phyloP scores from a whole-genome alignment of 2,329 filamentous ascomycete genomes.

The Elsinoe batatas region DNA sequence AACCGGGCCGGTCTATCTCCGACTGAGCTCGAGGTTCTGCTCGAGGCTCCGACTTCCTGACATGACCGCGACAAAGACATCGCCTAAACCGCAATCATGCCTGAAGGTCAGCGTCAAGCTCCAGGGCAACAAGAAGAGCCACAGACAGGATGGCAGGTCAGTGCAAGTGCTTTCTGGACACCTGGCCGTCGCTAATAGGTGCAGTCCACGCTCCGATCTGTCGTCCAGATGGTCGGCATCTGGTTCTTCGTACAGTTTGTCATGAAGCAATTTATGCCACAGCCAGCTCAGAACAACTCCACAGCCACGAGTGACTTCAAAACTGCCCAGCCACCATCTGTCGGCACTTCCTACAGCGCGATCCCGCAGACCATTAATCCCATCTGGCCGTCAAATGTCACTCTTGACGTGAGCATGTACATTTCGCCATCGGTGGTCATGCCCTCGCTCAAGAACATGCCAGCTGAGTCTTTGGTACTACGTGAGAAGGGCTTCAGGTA shows the following conservation, averaged over 20 bases:
- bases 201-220: slow-evolving; percentile 19
- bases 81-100: slow-evolving; percentile 5
- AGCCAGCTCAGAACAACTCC: slow-evolving; percentile 14
- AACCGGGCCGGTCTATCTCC: neutral
- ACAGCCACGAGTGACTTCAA: slow-evolving; percentile 27
- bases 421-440: slow-evolving; percentile 66
- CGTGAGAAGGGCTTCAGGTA: slow-evolving; percentile 71
- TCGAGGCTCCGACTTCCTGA: neutral
- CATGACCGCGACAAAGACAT: neutral
- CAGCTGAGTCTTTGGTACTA: slow-evolving; percentile 61
- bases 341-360: slow-evolving; percentile 40
- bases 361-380: slow-evolving; percentile 67
- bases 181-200: neutral
- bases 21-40: neutral
- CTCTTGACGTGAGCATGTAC: slow-evolving; percentile 75
- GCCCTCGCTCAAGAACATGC: slow-evolving; percentile 54
- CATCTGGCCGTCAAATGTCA: slow-evolving; percentile 73
- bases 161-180: neutral
- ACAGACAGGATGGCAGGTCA: slow-evolving; percentile 12
- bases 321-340: slow-evolving; percentile 11
- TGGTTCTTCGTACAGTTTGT: slow-evolving; percentile 51
- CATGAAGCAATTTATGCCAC: slow-evolving; percentile 44
- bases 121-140: slow-evolving; percentile 5
- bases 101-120: slow-evolving; percentile 13
- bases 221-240: slow-evolving; percentile 47